A percentile compares a stretch with the other conserved stretches of the same genome.
These are phyloP conservation scores for Chenopodium formosanum DNA, from an alignment of 148 eudicot species.

Conservation along the genomic window DNA sequence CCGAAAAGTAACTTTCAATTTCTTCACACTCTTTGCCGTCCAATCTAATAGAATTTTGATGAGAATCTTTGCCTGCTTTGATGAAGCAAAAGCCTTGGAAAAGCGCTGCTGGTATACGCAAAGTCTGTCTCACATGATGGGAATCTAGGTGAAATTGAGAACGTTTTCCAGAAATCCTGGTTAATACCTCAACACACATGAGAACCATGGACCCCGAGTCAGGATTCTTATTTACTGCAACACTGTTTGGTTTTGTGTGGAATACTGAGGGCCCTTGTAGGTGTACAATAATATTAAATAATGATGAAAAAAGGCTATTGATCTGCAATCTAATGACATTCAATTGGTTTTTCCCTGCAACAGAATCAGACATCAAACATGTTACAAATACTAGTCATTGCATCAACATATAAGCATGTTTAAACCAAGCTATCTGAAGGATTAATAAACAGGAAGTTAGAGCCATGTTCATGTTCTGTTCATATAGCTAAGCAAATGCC, in stretches of 20 bases:
- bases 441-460: background rate
- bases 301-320: constrained; percentile 54
- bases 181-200: constrained; percentile 79
- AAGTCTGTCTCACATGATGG: constrained; percentile 55
- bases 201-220: constrained; percentile 79
- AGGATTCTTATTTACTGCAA: constrained; percentile 38
- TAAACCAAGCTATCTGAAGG: background rate
- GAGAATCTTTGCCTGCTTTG: constrained; percentile 28
- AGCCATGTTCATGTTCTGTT: background rate
- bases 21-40: constrained; percentile 26
- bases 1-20: constrained; percentile 25
- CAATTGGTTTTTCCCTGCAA: constrained; percentile 68
- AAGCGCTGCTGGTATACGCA: constrained; percentile 60
- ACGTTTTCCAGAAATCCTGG: constrained; percentile 68
- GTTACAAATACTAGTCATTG: background rate
- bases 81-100: constrained; percentile 53
- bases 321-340: constrained; percentile 53
- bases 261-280: constrained; percentile 70
- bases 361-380: constrained; percentile 22
- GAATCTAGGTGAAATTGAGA: constrained; percentile 55
- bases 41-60: constrained; percentile 20
- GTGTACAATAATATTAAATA: constrained; percentile 74
- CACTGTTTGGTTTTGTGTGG: constrained; percentile 21
- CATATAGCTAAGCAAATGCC: constrained; percentile 3
- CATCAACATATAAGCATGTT: background rate